Base-by-base conservation (phyloP, 345 rosid species). In the Gossypium bickii region DNA sequence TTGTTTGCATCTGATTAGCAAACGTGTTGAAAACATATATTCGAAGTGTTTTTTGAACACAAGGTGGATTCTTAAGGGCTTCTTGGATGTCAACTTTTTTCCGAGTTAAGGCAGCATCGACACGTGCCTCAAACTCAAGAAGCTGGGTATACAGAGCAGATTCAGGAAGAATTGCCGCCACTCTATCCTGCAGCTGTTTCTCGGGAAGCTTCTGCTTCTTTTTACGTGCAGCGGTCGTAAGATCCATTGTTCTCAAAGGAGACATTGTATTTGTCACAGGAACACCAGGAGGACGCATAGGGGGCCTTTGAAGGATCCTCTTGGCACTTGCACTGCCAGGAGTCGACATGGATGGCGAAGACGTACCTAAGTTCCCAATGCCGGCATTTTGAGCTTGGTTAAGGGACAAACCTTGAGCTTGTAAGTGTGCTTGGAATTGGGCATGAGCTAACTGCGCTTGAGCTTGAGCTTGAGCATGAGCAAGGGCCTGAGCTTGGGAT, bases 41-140 rank as follows among this genome's bases (percentile, higher is more conserved):
- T 43, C 99, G 82, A 77, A 95, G 96, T 7, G 97, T 93, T 78
- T 91, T 95, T 85, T 93, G 99, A 74, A 89, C 75, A 76, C 86
- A 88, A 20, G 98, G 98, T 78, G 99, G 99, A 61, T 80, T 93
- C 83, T 93, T 95, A 69, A 95, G 90, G 9, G 99, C 94, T 72
- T 93, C 99, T 81, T 95, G 99, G 71, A 95, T 95, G 80, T 95
- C 99, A 60, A 90, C 89, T 81, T 91, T 95, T 90, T 95, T 93
- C 78, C 97, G 88, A 29, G 86, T 74, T 56, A 95, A 83, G 45
- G 98, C 99, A 78, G 97, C 87, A 88, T 95, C 98, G 7, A 91
- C 95, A 16, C 96, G 91, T 70, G 94, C 74, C 84, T 95, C 99
- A 70, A 93, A 95, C 85, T 95, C 99, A 56, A 95, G 94, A 76